A percentile compares a stretch with the other conserved stretches of the same genome.
Conservation (phyloP, 352 stramenopile species). For the Blastocystis hominis region DNA sequence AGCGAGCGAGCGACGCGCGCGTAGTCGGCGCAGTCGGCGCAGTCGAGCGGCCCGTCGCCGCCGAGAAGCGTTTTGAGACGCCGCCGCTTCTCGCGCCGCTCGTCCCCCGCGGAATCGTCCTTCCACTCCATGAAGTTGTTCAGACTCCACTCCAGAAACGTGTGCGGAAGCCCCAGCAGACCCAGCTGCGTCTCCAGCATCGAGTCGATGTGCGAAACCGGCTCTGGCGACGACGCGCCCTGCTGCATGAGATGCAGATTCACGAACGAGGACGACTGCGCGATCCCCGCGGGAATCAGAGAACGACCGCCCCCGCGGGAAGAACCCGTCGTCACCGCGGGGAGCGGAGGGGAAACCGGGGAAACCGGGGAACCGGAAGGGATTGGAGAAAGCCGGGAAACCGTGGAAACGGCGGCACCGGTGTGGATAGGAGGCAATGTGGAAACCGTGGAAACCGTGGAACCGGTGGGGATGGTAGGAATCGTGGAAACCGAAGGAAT, state of each 20-base stretch:
- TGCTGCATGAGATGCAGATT: background rate
- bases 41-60: background rate
- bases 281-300: background rate
- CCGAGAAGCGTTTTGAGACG: background rate
- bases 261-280: background rate
- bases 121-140: conserved; percentile 6
- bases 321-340: background rate
- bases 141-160: conserved; percentile 31
- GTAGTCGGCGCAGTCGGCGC: background rate
- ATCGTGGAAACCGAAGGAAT: background rate
- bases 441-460: background rate
- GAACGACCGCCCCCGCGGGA: background rate
- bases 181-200: conserved; percentile 39
- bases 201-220: background rate
- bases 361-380: background rate
- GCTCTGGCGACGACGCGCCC: background rate
- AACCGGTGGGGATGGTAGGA: background rate
- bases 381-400: background rate
- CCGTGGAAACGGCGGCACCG: background rate
- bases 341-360: background rate
- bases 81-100: background rate
- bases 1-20: background rate
- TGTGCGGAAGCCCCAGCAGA: conserved; percentile 9
- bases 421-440: background rate
- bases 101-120: background rate